Percentiles rank a stretch among this genome's conserved stretches.
phyloP scores from a whole-genome alignment of 768 basidiomycete species.

The Mycena leptocephala region DNA sequence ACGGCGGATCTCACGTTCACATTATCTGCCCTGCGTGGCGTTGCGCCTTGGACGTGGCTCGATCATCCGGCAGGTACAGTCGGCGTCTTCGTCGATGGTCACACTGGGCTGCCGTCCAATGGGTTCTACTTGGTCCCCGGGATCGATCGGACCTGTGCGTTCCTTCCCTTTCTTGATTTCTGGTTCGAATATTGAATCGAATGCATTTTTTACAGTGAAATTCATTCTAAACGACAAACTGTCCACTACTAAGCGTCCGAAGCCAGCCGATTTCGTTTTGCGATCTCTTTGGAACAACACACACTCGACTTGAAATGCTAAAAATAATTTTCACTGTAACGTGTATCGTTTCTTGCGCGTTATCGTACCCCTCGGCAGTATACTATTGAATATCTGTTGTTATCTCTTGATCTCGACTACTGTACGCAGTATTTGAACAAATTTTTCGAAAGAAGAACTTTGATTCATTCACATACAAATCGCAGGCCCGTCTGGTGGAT shows the following conservation, averaged over 20 bases:
- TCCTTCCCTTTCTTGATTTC: background rate
- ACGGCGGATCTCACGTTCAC: constrained; percentile 61
- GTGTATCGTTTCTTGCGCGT: too few relatives aligned
- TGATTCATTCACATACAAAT: too few relatives aligned
- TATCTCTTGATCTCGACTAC: too few relatives aligned
- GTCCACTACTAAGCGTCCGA: constrained; percentile 55
- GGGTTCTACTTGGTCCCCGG: constrained; percentile 73
- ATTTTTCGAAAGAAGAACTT: too few relatives aligned
- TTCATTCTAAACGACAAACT: constrained; percentile 58
- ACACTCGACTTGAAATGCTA: constrained; percentile 46
- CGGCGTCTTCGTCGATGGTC: constrained; percentile 65
- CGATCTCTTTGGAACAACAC: constrained; percentile 72
- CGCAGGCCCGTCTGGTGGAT: too few relatives aligned
- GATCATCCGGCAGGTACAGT: constrained; percentile 73
- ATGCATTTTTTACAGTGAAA: constrained; percentile 51
- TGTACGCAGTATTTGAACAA: too few relatives aligned
- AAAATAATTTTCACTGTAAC: too few relatives aligned
- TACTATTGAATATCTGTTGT: too few relatives aligned
- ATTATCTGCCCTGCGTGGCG: constrained; percentile 68
- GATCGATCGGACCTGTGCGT: constrained; percentile 65
- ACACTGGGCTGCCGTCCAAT: constrained; percentile 60
- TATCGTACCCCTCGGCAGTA: too few relatives aligned
- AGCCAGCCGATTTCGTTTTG: constrained; percentile 63
- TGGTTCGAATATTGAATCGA: background rate
- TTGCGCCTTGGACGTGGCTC: constrained; percentile 73